Evolutionary conservation across 2,329 filamentous ascomycete genomes (phyloP), one percentile per base, ranked within the genome.

Genomic region (Aureobasidium subglaciale): DNA sequence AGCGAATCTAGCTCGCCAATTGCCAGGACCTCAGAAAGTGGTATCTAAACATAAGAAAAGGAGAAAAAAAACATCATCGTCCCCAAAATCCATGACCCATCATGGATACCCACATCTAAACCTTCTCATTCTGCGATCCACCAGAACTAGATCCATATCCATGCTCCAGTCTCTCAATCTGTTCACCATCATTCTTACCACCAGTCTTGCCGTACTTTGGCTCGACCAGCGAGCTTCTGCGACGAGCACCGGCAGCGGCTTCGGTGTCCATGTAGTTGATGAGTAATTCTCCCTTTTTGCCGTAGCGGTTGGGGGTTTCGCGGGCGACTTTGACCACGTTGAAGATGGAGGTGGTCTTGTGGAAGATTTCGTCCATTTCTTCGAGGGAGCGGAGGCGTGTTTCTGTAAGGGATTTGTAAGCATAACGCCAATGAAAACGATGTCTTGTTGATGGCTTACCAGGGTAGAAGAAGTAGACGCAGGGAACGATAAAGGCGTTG

Each of bases 301-400:
- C 80, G 64, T 80, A 83, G 56, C 80, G 75, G 60, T 77, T 73
- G 9, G 81, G 80, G 62, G 78, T 70, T 1, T 77, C 67, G 9
- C 70, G 67, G 2, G 80, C 80, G 32, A 79, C 68, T 48, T 71
- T 67, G 18, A 84, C 79, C 4, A 79, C 72, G 15, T 68, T 64
- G 50, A 77, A 69, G 59, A 69, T 70, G 27, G 69, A 72, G 20
- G 71, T 70, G 1, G 78, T 77, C 63, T 82, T 81, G 60, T 78
- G 75, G 70, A 84, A 85, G 63, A 85, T 84, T 61, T 69, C 71
- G 62, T 86, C 83, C 78, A 86, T 85, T 64, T 86, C 83, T 66
- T 86, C 83, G 18, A 86, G 76, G 1, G 78, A 81, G 37, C 83
- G 63, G 81, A 81, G 1, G 79, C 79, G 9, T 83, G 86, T 68